Base-by-base conservation (phyloP, 805 yeast species). In the Jamesozyma lodderae region DNA sequence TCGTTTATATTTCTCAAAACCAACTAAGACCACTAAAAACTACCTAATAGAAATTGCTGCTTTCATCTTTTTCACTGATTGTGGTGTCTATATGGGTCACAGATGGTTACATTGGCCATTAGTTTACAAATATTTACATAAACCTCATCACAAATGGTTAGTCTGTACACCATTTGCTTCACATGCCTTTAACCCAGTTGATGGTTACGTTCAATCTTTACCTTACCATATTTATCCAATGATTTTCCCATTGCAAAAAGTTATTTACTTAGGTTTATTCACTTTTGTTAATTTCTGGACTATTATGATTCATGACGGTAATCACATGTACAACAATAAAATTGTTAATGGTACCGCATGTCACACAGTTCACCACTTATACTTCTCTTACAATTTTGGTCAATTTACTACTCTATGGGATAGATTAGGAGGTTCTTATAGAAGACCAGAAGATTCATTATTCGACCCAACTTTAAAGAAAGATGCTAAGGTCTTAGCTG, bases 401-500 rank as follows among this genome's bases (percentile, higher is more conserved):
- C 98, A 92, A 67, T 92, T 90, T 68, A 88, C 97, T 33, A 92
- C 98, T 14, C 69, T 92, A 48, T 92, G 98, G 98, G 98, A 92
- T 62, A 80, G 98, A 66, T 66, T 92, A 41, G 97, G 97, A 37
- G 82, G 87, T 33, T 77, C 95, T 20, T 88, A 92, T 66, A 81
- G 97, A 65, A 75, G 77, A 52, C 98, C 98, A 4, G 97, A 92
- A 57, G 75, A 72, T 53, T 82, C 84, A 49, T 69, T 90, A 50
- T 90, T 88, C 60, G 84, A 79, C 57, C 74, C 73, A 48, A 61
- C 70, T 19, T 57, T 63, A 44, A 78, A 72, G 60, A 73, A 72
- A 56, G 77, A 77, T 45, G 63, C 69, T 49, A 62, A 66, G 46
- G 73, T 80, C 32, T 80, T 94, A 86, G 70, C 68, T 28, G 69